Evolutionary conservation across 164 flowering plant species (phyloP).

Genomic region (Chloranthus sessilifolius): DNA sequence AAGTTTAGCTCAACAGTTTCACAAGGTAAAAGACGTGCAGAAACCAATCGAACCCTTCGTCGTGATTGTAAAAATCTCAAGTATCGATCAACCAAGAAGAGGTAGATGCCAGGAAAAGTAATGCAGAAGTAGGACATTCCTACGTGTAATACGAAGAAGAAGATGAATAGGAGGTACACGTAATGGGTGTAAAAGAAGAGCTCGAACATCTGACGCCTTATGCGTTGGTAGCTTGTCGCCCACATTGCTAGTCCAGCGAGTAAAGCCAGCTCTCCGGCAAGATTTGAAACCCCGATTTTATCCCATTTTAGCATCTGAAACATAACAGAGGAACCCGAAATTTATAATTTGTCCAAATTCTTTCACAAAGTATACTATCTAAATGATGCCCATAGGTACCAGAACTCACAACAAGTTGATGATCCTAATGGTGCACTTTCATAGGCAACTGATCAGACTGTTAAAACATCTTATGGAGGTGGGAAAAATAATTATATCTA

Average conservation of each 20-base stretch:
- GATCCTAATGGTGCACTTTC: too few relatives aligned
- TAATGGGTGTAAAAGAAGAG: conserved; percentile 82
- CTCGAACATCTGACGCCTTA: conserved; percentile 64
- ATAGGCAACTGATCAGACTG: too few relatives aligned
- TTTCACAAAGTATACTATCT: too few relatives aligned
- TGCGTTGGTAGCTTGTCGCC: conserved; percentile 47
- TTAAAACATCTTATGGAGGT: too few relatives aligned
- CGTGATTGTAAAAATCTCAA: conserved; percentile 74
- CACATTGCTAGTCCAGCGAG: conserved; percentile 51
- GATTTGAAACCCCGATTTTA: conserved; percentile 38
- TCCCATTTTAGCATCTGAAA: conserved; percentile 69
- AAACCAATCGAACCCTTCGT: conserved; percentile 39
- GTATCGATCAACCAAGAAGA: conserved; percentile 80
- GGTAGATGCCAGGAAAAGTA: conserved; percentile 81
- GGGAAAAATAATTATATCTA: too few relatives aligned
- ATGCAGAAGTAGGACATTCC: conserved; percentile 51
- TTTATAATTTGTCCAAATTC: too few relatives aligned
- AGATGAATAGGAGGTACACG: conserved; percentile 58
- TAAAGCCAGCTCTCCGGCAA: conserved; percentile 73
- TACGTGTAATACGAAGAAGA: conserved; percentile 73
- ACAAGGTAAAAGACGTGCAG: conserved; percentile 62
- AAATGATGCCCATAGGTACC: too few relatives aligned
- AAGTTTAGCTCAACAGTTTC: conserved; percentile 76
- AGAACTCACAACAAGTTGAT: too few relatives aligned
- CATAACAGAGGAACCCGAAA: too few relatives aligned